Evolutionary conservation across 163 green algal genomes (phyloP), one percentile per base, ranked within the genome.

Genomic region (Chloromonas sp.): DNA sequence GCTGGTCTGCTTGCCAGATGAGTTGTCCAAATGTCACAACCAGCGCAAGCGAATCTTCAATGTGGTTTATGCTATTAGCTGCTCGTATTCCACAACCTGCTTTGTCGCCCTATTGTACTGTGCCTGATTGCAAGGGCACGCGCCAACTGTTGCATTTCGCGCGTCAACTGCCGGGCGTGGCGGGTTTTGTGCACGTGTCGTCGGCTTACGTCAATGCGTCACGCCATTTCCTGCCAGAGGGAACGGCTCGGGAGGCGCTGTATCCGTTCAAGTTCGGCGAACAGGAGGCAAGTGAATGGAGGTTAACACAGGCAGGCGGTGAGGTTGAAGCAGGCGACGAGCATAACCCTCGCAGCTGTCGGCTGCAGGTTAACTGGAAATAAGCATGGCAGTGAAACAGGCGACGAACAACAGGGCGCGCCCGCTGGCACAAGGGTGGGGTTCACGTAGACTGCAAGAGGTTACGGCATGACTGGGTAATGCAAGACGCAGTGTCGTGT

Each of bases 201-300:
- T 87, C 85, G 78, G 80, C 82, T 57, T 91, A 83, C 57, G 84
- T 83, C 70, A 91, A 91, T 84, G 70, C 66, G 66, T 80, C 66
- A 70, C 70, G 62, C 62, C 71, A 61, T 2, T 81, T 78, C 62
- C 62, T 80, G 2, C 60, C 79, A 3, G 79, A 81, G 15, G 79
- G 71, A 13, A 76, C 13, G 11, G 85, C 94, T 11, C 1, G 85
- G 61, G 92, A 95, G 85, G 11, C 61, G 58, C 83, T 95, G 36
- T 91, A 92, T 60, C 90, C 91, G 1, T 89, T 94, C 60, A 87
- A 70, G 70, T 89, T 89, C 81, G 89, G 87, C 5, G 84, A 83
- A 83, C 78, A 74, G 71, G 71, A 3, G 1, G 77, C 0, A 62
- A 8, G 8, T 76, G 81, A 1, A 60, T 8, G 79, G 58, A 60